Evolutionary conservation across 179 eudicot species (phyloP).

Genomic region (Patellifolia procumbens): DNA sequence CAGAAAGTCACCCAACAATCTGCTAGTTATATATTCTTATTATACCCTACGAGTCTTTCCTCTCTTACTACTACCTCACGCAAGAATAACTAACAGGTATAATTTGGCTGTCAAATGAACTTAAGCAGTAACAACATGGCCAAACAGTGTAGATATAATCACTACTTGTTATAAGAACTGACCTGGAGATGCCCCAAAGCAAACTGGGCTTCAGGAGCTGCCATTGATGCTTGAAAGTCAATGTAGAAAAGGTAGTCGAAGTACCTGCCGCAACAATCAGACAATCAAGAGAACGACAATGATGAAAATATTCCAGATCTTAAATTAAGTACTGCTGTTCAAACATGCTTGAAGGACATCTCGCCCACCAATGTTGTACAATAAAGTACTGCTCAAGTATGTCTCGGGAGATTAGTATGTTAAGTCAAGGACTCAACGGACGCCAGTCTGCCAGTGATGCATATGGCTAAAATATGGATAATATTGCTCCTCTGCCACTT

Average conservation of each 20-base stretch:
- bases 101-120: background rate
- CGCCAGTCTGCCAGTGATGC: no score
- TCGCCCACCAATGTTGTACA: no score
- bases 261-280: constrained; percentile 51
- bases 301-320: background rate
- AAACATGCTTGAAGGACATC: background rate
- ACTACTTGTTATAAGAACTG: constrained; percentile 20
- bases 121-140: background rate
- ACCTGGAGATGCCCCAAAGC: constrained; percentile 97
- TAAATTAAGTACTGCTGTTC: background rate
- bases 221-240: constrained; percentile 99
- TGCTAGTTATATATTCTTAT: no score
- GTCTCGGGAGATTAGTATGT: no score
- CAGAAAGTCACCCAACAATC: no score
- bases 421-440: no score
- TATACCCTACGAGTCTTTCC: no score
- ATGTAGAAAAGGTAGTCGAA: constrained; percentile 86
- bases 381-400: no score
- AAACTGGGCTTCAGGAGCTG: constrained; percentile 85
- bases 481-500: no score
- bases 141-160: background rate
- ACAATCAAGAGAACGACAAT: constrained; percentile 23
- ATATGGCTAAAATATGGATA: no score
- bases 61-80: no score
- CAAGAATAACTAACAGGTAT: background rate